Conservation (phyloP, 2,329 filamentous ascomycete genomes). For the Verticillium albo-atrum region DNA sequence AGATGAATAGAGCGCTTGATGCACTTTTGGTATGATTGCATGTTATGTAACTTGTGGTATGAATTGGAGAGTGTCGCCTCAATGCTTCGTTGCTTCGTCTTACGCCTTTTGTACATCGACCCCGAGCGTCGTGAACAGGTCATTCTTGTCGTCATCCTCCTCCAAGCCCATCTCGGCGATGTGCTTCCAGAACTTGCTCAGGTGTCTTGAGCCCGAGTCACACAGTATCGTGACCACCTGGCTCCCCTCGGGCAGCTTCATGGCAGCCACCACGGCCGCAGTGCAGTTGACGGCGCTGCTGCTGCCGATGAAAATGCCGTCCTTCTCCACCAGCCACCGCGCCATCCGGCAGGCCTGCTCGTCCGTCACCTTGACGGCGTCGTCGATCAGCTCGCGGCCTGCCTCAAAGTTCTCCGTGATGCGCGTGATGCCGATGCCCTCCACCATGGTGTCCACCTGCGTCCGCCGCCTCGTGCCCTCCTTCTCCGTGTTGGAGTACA, state of each 20-base stretch:
- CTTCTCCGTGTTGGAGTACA: conserved; percentile 85
- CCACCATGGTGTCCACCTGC: conserved; percentile 94
- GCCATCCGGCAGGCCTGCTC: conserved; percentile 90
- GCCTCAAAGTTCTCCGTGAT: conserved; percentile 92
- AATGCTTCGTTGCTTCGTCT: not conserved
- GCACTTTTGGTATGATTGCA: not conserved
- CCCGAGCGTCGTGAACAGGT: conserved; percentile 47
- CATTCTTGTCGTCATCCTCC: conserved; percentile 43
- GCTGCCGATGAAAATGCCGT: conserved; percentile 91
- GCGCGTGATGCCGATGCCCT: conserved; percentile 92
- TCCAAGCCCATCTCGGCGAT: conserved; percentile 66
- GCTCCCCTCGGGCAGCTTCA: conserved; percentile 56
- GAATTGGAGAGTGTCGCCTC: too few relatives aligned
- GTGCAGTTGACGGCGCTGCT: conserved; percentile 97
- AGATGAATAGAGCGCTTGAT: not conserved
- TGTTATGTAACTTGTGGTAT: not conserved
- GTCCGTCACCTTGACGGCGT: conserved; percentile 85
- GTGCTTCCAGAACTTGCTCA: conserved; percentile 81
- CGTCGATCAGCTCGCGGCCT: conserved; percentile 80
- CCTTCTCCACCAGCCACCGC: conserved; percentile 91
- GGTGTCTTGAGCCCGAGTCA: conserved; percentile 75
- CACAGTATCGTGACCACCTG: conserved; percentile 79
- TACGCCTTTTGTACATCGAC: conserved; percentile 23
- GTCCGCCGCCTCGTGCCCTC: conserved; percentile 86
- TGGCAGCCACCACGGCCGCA: conserved; percentile 66